These are phyloP conservation scores for Isoetes taiwanensis DNA, from an alignment of 75 land plant genomes.

Conservation along the genomic window DNA sequence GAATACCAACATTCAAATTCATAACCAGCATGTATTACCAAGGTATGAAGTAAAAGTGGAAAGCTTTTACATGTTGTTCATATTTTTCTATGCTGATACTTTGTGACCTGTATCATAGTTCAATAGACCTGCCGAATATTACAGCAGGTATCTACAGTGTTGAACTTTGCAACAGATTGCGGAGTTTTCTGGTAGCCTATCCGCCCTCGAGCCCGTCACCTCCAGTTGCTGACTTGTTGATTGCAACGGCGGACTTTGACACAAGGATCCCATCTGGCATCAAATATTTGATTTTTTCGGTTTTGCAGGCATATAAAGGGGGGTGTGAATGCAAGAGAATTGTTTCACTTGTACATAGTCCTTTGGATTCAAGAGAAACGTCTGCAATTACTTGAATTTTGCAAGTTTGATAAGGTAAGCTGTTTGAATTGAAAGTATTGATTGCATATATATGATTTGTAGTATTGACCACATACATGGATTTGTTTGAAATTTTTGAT, in stretches of 20 bases:
- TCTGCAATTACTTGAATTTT: constrained; percentile 63
- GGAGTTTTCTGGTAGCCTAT: constrained; percentile 61
- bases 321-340: constrained; percentile 63
- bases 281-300: no score
- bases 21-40: constrained; percentile 68
- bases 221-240: constrained; percentile 63
- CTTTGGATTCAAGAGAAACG: constrained; percentile 85
- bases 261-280: no score
- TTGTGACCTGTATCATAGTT: constrained; percentile 32
- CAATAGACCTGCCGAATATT: constrained; percentile 80
- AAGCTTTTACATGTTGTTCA: background rate
- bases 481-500: background rate
- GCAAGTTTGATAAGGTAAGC: constrained; percentile 76
- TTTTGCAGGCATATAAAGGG: constrained; percentile 50
- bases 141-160: constrained; percentile 61
- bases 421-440: background rate
- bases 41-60: constrained; percentile 27
- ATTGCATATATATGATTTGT: background rate
- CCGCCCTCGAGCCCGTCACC: constrained; percentile 73
- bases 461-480: background rate
- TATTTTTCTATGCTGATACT: background rate
- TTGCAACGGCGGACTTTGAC: constrained; percentile 81
- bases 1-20: constrained; percentile 64
- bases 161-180: constrained; percentile 60
- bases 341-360: constrained; percentile 71